Percentiles rank a stretch among this genome's conserved stretches.
Conservation (phyloP, 176 grass and related monocot species). For the Hyparrhenia diplandra region DNA sequence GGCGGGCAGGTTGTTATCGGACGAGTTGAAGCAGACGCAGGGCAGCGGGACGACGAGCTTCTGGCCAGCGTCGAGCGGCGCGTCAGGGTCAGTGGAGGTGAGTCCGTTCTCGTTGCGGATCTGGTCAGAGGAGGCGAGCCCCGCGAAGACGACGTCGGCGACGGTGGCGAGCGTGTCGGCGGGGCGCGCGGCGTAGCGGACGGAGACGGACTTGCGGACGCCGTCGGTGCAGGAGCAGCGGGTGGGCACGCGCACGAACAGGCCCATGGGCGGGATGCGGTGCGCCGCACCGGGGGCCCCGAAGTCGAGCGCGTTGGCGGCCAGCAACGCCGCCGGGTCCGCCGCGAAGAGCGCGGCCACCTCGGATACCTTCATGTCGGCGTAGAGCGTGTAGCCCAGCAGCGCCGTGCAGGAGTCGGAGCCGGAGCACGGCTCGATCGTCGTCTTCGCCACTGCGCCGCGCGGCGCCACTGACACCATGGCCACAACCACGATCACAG, state of each 20-base stretch:
- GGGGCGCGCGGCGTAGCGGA: conserved; percentile 63
- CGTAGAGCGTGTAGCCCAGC: conserved; percentile 90
- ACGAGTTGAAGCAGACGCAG: conserved; percentile 89
- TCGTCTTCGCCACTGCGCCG: conserved; percentile 52
- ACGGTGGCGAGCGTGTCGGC: conserved; percentile 71
- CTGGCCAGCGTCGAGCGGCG: conserved; percentile 58
- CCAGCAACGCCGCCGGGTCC: conserved; percentile 53
- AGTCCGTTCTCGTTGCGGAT: conserved; percentile 68
- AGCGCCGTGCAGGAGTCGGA: conserved; percentile 71
- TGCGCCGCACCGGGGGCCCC: conserved; percentile 47
- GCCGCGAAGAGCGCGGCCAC: conserved; percentile 67
- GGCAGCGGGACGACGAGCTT: conserved; percentile 71
- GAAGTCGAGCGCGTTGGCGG: conserved; percentile 72
- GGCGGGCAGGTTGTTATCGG: conserved; percentile 75
- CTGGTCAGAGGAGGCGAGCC: conserved; percentile 72
- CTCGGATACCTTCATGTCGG: conserved; percentile 93
- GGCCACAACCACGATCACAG: not conserved
- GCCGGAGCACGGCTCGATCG: conserved; percentile 83
- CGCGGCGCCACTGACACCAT: not conserved
- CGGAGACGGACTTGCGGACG: conserved; percentile 77
- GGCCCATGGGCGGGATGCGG: conserved; percentile 69
- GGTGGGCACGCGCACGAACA: conserved; percentile 70
- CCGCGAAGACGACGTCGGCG: conserved; percentile 59
- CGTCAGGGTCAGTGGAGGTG: conserved; percentile 43
- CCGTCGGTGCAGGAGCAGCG: conserved; percentile 74